Evolutionary conservation across 169 alveolate genomes (phyloP).

Genomic region (Babesia sp.): DNA sequence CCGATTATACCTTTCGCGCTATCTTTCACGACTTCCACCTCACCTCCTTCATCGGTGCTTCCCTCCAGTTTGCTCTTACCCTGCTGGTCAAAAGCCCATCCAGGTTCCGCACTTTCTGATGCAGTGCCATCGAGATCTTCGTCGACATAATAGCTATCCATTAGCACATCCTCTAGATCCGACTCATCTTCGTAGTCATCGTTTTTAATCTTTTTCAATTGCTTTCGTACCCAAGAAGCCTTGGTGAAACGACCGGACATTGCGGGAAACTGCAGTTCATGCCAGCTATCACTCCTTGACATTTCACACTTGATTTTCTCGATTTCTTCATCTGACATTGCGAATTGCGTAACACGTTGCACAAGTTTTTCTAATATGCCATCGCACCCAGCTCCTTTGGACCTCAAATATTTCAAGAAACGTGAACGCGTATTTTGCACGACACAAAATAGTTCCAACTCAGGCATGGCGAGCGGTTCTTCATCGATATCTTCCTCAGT

Average conservation of each 20-base stretch:
- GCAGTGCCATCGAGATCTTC: conserved; percentile 51
- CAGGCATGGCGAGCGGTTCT: conserved; percentile 66
- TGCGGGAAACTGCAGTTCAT: conserved; percentile 49
- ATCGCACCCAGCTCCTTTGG: conserved; percentile 27
- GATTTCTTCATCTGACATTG: conserved; percentile 36
- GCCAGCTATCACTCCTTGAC: conserved; percentile 35
- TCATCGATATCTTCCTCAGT: conserved; percentile 36
- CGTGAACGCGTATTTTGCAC: conserved; percentile 44
- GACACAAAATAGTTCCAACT: conserved; percentile 53
- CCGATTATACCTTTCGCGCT: conserved; percentile 35
- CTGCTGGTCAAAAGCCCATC: conserved; percentile 64
- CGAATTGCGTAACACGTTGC: conserved; percentile 48
- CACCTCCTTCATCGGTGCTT: not conserved
- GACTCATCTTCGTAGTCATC: conserved; percentile 28
- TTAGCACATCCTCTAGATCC: conserved; percentile 55
- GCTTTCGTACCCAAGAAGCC: conserved; percentile 55
- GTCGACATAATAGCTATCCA: conserved; percentile 63
- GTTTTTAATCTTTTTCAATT: not conserved
- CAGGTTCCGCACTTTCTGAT: conserved; percentile 6
- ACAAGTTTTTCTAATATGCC: conserved; percentile 52
- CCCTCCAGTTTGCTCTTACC: conserved; percentile 23
- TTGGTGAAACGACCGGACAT: conserved; percentile 59
- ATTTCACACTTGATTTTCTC: conserved; percentile 7
- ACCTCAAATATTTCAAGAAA: conserved; percentile 42
- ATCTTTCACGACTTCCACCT: conserved; percentile 2